A percentile compares a stretch with the other conserved stretches of the same genome.
Conservation (phyloP, 306 rosid species). For the Glycyrrhiza uralensis region DNA sequence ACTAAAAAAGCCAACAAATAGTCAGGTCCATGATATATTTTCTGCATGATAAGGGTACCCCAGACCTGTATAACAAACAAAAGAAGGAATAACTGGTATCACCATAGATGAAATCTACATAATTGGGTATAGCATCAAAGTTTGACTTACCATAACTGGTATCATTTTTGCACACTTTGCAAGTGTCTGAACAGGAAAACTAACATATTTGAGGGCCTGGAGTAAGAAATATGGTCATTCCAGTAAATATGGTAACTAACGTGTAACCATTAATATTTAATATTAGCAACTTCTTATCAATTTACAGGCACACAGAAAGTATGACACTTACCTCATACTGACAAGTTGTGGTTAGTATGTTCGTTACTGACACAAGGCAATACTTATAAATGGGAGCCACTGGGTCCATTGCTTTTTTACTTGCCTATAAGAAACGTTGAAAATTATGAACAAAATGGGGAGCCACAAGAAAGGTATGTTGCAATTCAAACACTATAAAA, state of each 20-base stretch:
- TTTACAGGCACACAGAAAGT: not conserved
- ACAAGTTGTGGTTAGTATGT: slow-evolving; percentile 91
- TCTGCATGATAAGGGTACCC: slow-evolving; percentile 93
- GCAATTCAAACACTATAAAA: slow-evolving; percentile 8
- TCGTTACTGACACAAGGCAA: slow-evolving; percentile 72
- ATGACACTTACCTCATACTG: slow-evolving; percentile 75
- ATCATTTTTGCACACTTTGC: slow-evolving; percentile 98
- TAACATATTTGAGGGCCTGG: slow-evolving; percentile 99
- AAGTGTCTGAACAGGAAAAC: slow-evolving; percentile 95
- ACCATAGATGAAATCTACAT: not conserved
- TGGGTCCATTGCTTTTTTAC: slow-evolving; percentile 69
- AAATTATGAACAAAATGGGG: slow-evolving; percentile 12
- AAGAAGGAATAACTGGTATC: not conserved
- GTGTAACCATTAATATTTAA: slow-evolving; percentile 2
- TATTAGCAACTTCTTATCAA: not conserved
- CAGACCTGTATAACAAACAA: slow-evolving; percentile 62
- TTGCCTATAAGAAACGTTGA: slow-evolving; percentile 45
- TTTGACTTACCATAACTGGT: slow-evolving; percentile 87
- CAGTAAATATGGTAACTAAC: not conserved
- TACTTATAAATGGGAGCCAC: slow-evolving; percentile 93
- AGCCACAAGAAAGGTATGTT: not conserved
- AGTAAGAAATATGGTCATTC: slow-evolving; percentile 7
- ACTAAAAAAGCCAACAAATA: slow-evolving; percentile 71
- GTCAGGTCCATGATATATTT: slow-evolving; percentile 71
- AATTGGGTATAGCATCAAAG: not conserved